Percentiles rank a stretch among this genome's conserved stretches.
phyloP scores from a whole-genome alignment of 352 stramenopile species.

The Phytopythium mirpurense region DNA sequence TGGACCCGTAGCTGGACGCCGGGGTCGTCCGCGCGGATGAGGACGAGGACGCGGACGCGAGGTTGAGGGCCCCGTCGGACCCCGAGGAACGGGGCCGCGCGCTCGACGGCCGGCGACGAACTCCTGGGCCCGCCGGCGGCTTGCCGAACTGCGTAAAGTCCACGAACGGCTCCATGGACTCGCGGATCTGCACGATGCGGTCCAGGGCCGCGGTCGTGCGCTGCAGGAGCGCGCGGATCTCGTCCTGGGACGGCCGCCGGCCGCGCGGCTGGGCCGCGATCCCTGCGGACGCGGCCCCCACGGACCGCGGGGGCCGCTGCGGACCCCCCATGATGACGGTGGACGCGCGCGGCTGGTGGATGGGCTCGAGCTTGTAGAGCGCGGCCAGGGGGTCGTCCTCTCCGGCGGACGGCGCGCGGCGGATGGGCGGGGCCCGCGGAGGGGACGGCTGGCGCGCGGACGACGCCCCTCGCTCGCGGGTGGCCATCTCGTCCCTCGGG shows the following conservation, averaged over 20 bases:
- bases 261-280: slow-evolving; percentile 18
- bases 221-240: slow-evolving; percentile 67
- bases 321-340: slow-evolving; percentile 14
- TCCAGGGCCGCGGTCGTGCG: slow-evolving; percentile 66
- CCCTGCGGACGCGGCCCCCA: slow-evolving; percentile 8
- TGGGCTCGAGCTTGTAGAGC: slow-evolving; percentile 23
- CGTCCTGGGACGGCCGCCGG: slow-evolving; percentile 51
- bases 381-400: slow-evolving; percentile 10
- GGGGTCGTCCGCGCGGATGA: not conserved
- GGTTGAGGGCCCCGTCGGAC: not conserved
- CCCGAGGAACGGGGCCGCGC: not conserved
- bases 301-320: slow-evolving; percentile 5
- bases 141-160: slow-evolving; percentile 81
- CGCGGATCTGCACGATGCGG: slow-evolving; percentile 79
- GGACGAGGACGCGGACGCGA: slow-evolving; percentile 2
- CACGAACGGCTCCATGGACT: slow-evolving; percentile 78
- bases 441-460: not conserved
- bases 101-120: slow-evolving; percentile 20
- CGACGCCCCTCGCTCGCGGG: not conserved
- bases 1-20: slow-evolving; percentile 2
- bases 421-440: not conserved
- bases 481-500: not conserved
- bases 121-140: slow-evolving; percentile 13
- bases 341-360: slow-evolving; percentile 12
- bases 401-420: not conserved